Evolutionary conservation across 2,329 filamentous ascomycete genomes (phyloP).

Genomic region (Phialophora tarda): DNA sequence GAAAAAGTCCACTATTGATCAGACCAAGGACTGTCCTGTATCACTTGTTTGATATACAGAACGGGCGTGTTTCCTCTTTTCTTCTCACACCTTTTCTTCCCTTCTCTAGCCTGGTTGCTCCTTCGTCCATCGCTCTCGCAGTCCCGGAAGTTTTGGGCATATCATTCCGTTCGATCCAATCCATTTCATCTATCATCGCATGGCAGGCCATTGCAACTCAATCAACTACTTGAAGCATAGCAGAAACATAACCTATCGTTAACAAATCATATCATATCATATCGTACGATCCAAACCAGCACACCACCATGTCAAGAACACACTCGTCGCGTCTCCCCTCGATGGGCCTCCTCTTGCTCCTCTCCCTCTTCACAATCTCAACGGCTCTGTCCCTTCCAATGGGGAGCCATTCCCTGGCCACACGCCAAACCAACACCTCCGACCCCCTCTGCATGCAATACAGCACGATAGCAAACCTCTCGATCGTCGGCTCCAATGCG

Average conservation of each 20-base stretch:
- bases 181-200: background rate
- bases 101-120: conserved; percentile 15
- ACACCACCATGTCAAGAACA: conserved; percentile 20
- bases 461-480: conserved; percentile 32
- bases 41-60: conserved; percentile 1
- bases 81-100: background rate
- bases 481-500: conserved; percentile 32
- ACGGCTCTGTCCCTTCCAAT: conserved; percentile 27
- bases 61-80: background rate
- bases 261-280: background rate
- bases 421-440: conserved; percentile 17
- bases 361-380: conserved; percentile 21
- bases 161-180: background rate
- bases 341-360: conserved; percentile 22
- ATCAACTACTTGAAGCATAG: background rate
- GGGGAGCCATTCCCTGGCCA: conserved; percentile 11
- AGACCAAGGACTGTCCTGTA: conserved; percentile 2
- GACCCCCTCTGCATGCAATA: conserved; percentile 23
- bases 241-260: background rate
- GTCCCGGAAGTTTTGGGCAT: background rate
- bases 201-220: background rate
- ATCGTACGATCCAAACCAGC: background rate
- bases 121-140: background rate
- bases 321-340: background rate
- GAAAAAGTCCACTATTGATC: background rate